Percentiles rank a stretch among this genome's conserved stretches.
phyloP scores from a whole-genome alignment of 2,329 filamentous ascomycete species.

The Talaromyces albobiverticillius region DNA sequence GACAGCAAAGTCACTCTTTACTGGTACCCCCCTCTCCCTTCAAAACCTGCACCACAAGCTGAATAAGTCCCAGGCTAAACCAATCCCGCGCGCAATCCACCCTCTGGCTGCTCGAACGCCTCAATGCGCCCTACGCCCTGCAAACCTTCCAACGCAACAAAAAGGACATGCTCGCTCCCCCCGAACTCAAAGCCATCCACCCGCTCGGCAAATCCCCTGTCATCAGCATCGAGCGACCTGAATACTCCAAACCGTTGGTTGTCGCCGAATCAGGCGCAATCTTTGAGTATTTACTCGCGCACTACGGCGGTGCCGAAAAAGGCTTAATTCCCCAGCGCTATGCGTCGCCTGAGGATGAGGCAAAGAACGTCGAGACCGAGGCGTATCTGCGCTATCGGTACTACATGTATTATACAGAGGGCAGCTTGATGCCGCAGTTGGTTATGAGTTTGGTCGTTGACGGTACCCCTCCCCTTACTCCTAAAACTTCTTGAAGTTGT shows the following conservation, averaged over 20 bases:
- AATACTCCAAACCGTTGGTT: slow-evolving; percentile 52
- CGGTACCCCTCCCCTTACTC: slow-evolving; percentile 35
- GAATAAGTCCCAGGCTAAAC: slow-evolving; percentile 76
- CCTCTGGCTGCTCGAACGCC: slow-evolving; percentile 81
- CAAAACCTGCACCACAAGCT: neutral
- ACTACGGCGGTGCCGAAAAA: slow-evolving; percentile 49
- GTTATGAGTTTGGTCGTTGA: slow-evolving; percentile 62
- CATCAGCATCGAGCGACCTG: slow-evolving; percentile 60
- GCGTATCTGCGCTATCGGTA: slow-evolving; percentile 62
- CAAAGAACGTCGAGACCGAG: slow-evolving; percentile 56
- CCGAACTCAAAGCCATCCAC: slow-evolving; percentile 73
- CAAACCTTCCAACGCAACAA: slow-evolving; percentile 69
- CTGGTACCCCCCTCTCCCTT: no score
- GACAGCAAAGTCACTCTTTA: slow-evolving; percentile 16
- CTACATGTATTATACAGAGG: slow-evolving; percentile 81
- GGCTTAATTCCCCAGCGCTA: slow-evolving; percentile 54
- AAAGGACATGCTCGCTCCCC: slow-evolving; percentile 68
- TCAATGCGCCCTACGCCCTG: slow-evolving; percentile 74
- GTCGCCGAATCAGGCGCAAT: slow-evolving; percentile 82
- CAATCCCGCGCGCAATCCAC: slow-evolving; percentile 79
- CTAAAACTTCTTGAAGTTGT: no score
- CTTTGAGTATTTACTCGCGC: slow-evolving; percentile 74
- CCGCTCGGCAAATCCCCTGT: slow-evolving; percentile 85
- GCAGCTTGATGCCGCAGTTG: slow-evolving; percentile 72
- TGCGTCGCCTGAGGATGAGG: slow-evolving; percentile 44